Conservation (phyloP, 352 stramenopile genomes). For the Phytophthora lateralis region DNA sequence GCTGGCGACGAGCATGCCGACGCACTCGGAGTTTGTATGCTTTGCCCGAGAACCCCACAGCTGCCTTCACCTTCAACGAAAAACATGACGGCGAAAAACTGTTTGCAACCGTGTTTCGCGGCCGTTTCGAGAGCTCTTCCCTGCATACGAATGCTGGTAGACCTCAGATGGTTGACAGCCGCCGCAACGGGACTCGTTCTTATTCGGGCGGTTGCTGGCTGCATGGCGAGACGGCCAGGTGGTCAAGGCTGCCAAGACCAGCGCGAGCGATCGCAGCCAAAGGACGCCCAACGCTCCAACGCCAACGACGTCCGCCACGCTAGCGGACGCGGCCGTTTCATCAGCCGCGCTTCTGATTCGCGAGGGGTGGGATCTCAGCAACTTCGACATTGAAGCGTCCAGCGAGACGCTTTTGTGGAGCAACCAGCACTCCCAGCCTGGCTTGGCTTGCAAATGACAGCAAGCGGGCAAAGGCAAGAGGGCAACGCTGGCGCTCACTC, state of each 20-base stretch:
- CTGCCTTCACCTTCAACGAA: conserved; percentile 13
- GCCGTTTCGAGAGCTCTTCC: conserved; percentile 23
- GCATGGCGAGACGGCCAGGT: too few species aligned
- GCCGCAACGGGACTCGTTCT: background rate
- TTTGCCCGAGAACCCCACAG: background rate
- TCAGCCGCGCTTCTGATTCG: conserved; percentile 17
- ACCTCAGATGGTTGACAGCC: background rate
- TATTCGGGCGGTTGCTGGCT: background rate
- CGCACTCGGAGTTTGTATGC: conserved; percentile 11
- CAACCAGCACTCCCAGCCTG: background rate
- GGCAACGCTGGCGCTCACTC: background rate
- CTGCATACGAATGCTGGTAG: conserved; percentile 19
- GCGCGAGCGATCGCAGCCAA: too few species aligned
- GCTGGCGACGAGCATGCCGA: conserved; percentile 4
- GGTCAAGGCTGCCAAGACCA: too few species aligned
- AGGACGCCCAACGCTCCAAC: too few species aligned
- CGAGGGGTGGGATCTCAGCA: conserved; percentile 3
- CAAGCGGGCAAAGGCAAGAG: background rate
- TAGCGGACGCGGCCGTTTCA: conserved; percentile 11
- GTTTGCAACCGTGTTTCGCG: background rate
- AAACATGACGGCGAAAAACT: background rate
- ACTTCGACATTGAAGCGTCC: conserved; percentile 2
- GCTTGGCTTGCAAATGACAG: background rate
- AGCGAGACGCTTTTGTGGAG: background rate
- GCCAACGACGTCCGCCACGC: background rate